These are phyloP conservation scores for Nicotiana otophora DNA, from an alignment of 257 asterid species.

Conservation along the genomic window DNA sequence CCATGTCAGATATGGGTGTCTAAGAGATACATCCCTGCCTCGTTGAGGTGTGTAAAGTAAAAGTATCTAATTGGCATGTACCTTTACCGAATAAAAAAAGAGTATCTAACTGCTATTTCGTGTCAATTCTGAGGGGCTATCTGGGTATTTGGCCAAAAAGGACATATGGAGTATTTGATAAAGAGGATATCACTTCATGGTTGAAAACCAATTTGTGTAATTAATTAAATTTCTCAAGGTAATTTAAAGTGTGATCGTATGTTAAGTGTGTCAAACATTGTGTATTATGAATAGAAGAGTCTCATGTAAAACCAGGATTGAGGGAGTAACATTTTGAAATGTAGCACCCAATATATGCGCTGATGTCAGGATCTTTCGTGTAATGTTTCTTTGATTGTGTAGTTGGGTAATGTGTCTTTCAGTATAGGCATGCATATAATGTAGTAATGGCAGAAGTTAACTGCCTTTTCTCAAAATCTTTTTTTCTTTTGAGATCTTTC, in stretches of 20 bases:
- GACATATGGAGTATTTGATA: neutral
- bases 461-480: neutral
- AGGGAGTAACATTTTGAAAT: neutral
- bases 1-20: too few relatives aligned
- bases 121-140: too few relatives aligned
- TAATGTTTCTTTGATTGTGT: neutral
- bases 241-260: neutral
- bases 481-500: conserved; percentile 12
- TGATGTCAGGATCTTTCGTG: neutral
- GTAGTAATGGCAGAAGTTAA: neutral
- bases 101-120: too few relatives aligned
- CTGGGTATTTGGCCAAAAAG: neutral
- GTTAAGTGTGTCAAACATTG: neutral
- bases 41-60: too few relatives aligned
- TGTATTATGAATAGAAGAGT: neutral
- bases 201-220: neutral
- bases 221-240: neutral
- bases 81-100: too few relatives aligned
- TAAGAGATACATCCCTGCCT: too few relatives aligned
- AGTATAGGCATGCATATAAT: neutral
- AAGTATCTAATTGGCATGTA: too few relatives aligned
- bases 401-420: neutral
- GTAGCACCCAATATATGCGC: neutral
- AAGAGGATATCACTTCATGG: neutral
- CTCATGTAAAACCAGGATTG: neutral